Base-by-base conservation (phyloP, 768 basidiomycete species). In the Leccinum variicolor region DNA sequence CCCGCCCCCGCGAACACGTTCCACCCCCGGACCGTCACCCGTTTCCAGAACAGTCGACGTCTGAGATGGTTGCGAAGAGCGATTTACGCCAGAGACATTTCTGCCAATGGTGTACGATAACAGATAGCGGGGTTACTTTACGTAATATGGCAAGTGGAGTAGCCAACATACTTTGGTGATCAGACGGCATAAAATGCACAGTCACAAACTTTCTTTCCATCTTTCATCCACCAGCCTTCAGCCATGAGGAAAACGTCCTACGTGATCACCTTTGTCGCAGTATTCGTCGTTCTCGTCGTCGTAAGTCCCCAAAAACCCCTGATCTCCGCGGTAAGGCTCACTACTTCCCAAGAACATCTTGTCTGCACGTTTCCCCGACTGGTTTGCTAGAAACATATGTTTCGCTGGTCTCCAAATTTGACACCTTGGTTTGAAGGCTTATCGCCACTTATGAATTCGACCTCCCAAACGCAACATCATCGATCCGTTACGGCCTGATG, bases 231-330 rank as follows among this genome's bases (percentile, higher is more conserved):
- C 34, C 51, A 51, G 11, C 51, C 28, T 13, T 39, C 50, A 51
- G 66, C 53, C 28, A 87, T 89, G 87, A 78, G 87, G 61, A 89
- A 87, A 65, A 82, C 79, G 1, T 89, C 86, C 1, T 90, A 90
- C 61, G 81, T 80, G 26, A 60, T 87, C 52, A 81, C 87, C 0
- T 86, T 89, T 62, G 61, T 83, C 57, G 81, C 82, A 28, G 81
- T 87, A 1, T 65, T 77, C 3, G 55, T 80, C 14, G 77, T 79
- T 6, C 70, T 86, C 8, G 62, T 79, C 25, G 66, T 89, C 46
- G 87, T 88, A 58, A 61, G 86, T 73, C 19, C 17, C 15, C 31
- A 29, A 1, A 29, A 1, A 2, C 43, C 36, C 23, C 47, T n/a
- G 3, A 3, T 6, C 41, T 15, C 29, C 10, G 15, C 47, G 26